Base-by-base conservation (phyloP, 2,329 filamentous ascomycete species). In the Ceratocystis harringtonii region DNA sequence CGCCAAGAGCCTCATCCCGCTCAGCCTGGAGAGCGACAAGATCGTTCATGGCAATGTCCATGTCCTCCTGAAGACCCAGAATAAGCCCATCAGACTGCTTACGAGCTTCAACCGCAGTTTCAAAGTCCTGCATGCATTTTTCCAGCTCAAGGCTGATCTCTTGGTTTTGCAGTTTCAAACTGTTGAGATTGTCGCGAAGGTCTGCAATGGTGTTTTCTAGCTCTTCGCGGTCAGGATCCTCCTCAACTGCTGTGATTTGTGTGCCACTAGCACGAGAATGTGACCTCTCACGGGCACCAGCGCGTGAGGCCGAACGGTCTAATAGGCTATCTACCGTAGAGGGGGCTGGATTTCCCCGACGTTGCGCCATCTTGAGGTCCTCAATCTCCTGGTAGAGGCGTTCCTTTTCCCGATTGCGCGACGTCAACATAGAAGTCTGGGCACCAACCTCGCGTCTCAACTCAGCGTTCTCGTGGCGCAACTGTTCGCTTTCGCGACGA, bases 341-440 rank as follows among this genome's bases (percentile, higher is more conserved):
- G 0, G 81, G 80, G 0, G 81, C 80, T 12, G 65, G 52, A 3
- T 78, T 72, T 70, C 81, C 88, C 68, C 90, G 85, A 65, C 91
- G 86, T 69, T 91, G 87, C 1, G 88, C 85, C 71, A 97, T 84
- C 76, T 97, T 99, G 68, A 99, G 80, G 68, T 96, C 92, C 75
- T 99, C 94, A 68, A 97, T 97, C 73, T 99, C 92, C 72, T 96
- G 90, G 74, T 97, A 95, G 7, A 99, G 80, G 4, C 91, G 85
- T 73, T 97, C 92, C 72, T 96, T 95, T 73, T 99, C 94, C 30
- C 91, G 88, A 72, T 96, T 96, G 28, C 94, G 84, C 44, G 94
- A 97, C 0, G 92, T 96, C 43, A 99, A 81, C 90, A 99, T 97
- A 0, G 92, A 96, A 0, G 92, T 95, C 74, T 99, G 94, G 2